phyloP scores from a whole-genome alignment of 768 basidiomycete genomes.

The Hygrocybe coccinea region DNA sequence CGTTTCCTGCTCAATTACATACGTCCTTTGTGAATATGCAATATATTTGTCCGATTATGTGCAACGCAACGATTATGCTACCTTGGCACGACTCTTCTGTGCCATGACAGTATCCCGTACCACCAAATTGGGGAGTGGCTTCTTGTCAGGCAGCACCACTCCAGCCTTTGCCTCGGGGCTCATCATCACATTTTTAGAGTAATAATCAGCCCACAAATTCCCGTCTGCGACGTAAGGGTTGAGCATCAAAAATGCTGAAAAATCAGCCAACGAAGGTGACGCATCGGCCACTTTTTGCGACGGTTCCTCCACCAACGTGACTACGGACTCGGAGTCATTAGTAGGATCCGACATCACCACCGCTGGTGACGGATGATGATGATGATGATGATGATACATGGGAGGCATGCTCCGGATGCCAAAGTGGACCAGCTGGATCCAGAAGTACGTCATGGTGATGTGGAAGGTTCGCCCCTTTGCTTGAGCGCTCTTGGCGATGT shows the following conservation, averaged over 20 bases:
- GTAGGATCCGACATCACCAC: slow-evolving; percentile 6
- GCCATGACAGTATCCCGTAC: slow-evolving; percentile 30
- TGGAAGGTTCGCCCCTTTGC: slow-evolving; percentile 38
- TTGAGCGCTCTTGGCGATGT: slow-evolving; percentile 35
- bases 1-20: too few relatives aligned
- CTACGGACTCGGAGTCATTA: neutral
- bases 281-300: neutral
- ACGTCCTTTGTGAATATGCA: too few relatives aligned
- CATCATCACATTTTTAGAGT: slow-evolving; percentile 43
- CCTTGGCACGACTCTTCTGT: neutral
- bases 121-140: slow-evolving; percentile 38
- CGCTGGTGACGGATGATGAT: too few relatives aligned
- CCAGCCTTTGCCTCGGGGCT: slow-evolving; percentile 32
- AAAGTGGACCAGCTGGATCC: slow-evolving; percentile 47
- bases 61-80: neutral
- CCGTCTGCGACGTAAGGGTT: slow-evolving; percentile 41
- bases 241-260: slow-evolving; percentile 35
- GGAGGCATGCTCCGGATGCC: slow-evolving; percentile 37
- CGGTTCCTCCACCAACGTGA: neutral
- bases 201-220: slow-evolving; percentile 41
- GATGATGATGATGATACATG: neutral
- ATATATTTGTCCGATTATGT: neutral
- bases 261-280: slow-evolving; percentile 24
- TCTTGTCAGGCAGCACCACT: slow-evolving; percentile 45
- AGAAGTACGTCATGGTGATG: slow-evolving; percentile 48